phyloP scores from a whole-genome alignment of 768 basidiomycete genomes.

The Leucosporidium scottii region DNA sequence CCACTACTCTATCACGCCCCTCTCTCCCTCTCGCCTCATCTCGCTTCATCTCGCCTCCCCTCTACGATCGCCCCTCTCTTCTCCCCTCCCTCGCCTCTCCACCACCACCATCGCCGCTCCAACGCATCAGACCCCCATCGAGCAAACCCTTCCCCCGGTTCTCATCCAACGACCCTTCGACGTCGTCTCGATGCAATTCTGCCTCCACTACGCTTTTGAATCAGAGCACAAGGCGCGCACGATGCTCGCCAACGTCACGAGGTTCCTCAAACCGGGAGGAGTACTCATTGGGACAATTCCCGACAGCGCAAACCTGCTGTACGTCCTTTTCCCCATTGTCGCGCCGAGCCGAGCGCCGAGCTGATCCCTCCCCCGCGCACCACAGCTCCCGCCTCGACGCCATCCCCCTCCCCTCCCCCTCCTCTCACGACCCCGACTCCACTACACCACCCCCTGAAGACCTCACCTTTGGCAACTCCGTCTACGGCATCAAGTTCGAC shows the following conservation, averaged over 20 bases:
- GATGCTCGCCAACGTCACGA: conserved; percentile 86
- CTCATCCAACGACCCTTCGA: conserved; percentile 58
- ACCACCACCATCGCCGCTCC: neutral
- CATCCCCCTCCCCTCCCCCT: neutral
- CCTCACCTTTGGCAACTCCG: conserved; percentile 79
- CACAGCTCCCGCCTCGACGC: too few species aligned
- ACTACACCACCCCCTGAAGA: conserved; percentile 48
- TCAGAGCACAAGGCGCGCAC: conserved; percentile 72
- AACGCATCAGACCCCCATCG: conserved; percentile 52
- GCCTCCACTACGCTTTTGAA: conserved; percentile 99
- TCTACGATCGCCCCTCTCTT: too few species aligned
- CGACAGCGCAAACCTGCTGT: conserved; percentile 77
- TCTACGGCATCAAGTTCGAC: conserved; percentile 76
- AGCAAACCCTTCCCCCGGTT: conserved; percentile 53
- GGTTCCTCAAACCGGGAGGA: conserved; percentile 72
- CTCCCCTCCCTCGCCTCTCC: neutral
- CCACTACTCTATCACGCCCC: neutral
- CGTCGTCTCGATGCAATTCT: conserved; percentile 97
- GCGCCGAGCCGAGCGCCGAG: too few species aligned
- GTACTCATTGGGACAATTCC: conserved; percentile 97
- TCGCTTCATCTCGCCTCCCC: neutral
- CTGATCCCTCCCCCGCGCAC: too few species aligned
- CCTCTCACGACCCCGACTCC: neutral
- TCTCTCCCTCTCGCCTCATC: neutral
- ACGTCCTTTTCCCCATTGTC: conserved; percentile 42